These are phyloP conservation scores for Alternaria brassicicola DNA, from an alignment of 2,329 filamentous ascomycete species.

Conservation along the genomic window DNA sequence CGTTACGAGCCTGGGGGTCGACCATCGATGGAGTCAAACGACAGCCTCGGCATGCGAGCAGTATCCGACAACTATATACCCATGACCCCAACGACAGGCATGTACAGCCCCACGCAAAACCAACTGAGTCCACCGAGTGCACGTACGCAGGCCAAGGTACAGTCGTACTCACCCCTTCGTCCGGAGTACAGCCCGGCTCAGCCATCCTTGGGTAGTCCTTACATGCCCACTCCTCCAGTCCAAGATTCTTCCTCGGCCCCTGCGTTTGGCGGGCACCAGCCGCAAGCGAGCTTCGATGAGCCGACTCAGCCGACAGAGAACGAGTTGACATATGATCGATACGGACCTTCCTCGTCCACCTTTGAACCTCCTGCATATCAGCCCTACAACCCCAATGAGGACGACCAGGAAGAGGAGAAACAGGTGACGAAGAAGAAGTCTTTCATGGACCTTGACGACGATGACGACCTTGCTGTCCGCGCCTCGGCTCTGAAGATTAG, in stretches of 20 bases:
- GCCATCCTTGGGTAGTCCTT: constrained; percentile 37
- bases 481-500: constrained; percentile 57
- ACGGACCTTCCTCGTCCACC: constrained; percentile 34
- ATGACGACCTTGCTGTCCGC: constrained; percentile 64
- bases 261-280: constrained; percentile 37
- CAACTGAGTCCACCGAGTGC: constrained; percentile 39
- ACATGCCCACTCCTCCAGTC: constrained; percentile 35
- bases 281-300: constrained; percentile 35
- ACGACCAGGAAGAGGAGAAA: constrained; percentile 54
- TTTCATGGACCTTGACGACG: constrained; percentile 83
- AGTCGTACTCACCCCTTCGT: constrained; percentile 43
- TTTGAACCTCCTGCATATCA: constrained; percentile 50
- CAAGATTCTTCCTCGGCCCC: constrained; percentile 29
- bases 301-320: constrained; percentile 17
- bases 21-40: constrained; percentile 47
- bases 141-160: constrained; percentile 33
- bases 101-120: constrained; percentile 40
- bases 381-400: constrained; percentile 58
- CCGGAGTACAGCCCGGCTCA: constrained; percentile 32
- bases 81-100: constrained; percentile 32
- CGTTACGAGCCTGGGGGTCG: constrained; percentile 55
- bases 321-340: constrained; percentile 37
- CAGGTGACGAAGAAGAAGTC: constrained; percentile 67
- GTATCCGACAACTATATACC: constrained; percentile 41
- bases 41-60: constrained; percentile 33